Conservation (phyloP, 768 basidiomycete species). For the Pleurotus eryngii region DNA sequence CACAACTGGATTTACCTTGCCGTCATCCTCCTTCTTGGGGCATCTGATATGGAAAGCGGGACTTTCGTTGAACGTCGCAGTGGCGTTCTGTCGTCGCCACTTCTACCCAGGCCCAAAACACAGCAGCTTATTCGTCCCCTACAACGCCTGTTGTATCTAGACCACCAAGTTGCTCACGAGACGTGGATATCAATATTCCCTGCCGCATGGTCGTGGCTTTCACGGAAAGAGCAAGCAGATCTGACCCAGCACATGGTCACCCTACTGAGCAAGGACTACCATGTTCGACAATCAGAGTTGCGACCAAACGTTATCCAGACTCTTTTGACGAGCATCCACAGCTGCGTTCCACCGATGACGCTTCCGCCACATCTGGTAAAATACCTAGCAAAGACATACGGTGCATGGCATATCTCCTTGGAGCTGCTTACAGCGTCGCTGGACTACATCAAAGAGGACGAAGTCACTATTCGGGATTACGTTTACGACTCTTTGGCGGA, state of each 20-base stretch:
- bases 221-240: constrained; percentile 84
- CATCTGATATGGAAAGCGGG: constrained; percentile 42
- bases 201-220: constrained; percentile 80
- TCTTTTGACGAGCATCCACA: constrained; percentile 77
- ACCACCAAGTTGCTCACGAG: constrained; percentile 72
- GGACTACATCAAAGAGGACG: constrained; percentile 77
- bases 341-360: constrained; percentile 83
- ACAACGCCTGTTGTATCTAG: constrained; percentile 79
- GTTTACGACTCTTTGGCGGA: constrained; percentile 91
- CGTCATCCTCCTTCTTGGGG: constrained; percentile 80
- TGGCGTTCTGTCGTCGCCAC: constrained; percentile 21
- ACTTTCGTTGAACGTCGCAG: constrained; percentile 37
- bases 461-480: constrained; percentile 73
- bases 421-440: constrained; percentile 84
- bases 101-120: constrained; percentile 39
- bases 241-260: constrained; percentile 87
- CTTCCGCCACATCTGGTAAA: constrained; percentile 95
- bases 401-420: constrained; percentile 90
- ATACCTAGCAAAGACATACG: constrained; percentile 93
- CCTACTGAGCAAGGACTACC: constrained; percentile 90
- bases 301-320: constrained; percentile 93
- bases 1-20: constrained; percentile 94
- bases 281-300: constrained; percentile 81
- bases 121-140: constrained; percentile 69
- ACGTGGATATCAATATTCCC: constrained; percentile 89